phyloP scores from a whole-genome alignment of 805 yeast genomes.

The Lipomyces japonicus region DNA sequence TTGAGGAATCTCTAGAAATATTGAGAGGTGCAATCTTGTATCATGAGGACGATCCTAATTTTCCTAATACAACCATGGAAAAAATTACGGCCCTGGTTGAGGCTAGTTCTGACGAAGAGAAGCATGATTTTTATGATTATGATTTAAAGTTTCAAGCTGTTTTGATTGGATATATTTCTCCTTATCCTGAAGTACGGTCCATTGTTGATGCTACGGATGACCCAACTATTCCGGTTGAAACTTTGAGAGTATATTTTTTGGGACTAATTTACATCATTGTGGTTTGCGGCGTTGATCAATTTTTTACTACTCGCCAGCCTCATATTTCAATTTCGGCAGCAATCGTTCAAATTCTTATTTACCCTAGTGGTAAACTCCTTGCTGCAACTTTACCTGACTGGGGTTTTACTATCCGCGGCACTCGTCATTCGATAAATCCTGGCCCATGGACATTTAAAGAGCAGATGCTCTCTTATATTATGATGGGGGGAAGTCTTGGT shows the following conservation, averaged over 20 bases:
- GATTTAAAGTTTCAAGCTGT: conserved; percentile 45
- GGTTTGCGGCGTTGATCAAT: conserved; percentile 55
- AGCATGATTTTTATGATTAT: conserved; percentile 22
- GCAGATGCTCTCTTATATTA: conserved; percentile 55
- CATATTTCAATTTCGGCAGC: conserved; percentile 54
- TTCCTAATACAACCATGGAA: conserved; percentile 9
- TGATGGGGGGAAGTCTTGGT: conserved; percentile 19
- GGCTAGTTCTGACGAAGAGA: conserved; percentile 2
- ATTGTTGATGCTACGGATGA: conserved; percentile 57
- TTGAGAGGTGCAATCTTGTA: conserved; percentile 7
- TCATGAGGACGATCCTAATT: conserved; percentile 16
- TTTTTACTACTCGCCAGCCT: conserved; percentile 58
- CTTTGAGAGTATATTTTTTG: conserved; percentile 53
- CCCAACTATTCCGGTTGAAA: conserved; percentile 47
- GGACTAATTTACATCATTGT: conserved; percentile 51
- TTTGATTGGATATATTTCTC: conserved; percentile 44
- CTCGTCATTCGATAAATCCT: conserved; percentile 46
- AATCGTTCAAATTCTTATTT: conserved; percentile 60
- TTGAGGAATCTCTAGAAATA: conserved; percentile 40
- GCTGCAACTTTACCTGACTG: conserved; percentile 45
- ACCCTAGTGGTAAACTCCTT: conserved; percentile 52
- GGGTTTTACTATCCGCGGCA: conserved; percentile 42
- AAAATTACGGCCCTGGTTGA: conserved; percentile 6
- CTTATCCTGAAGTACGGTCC: conserved; percentile 64
- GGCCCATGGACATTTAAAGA: conserved; percentile 61